phyloP scores from a whole-genome alignment of 192 early-diverging fungal species.

The Globomyces pollinis-pini region DNA sequence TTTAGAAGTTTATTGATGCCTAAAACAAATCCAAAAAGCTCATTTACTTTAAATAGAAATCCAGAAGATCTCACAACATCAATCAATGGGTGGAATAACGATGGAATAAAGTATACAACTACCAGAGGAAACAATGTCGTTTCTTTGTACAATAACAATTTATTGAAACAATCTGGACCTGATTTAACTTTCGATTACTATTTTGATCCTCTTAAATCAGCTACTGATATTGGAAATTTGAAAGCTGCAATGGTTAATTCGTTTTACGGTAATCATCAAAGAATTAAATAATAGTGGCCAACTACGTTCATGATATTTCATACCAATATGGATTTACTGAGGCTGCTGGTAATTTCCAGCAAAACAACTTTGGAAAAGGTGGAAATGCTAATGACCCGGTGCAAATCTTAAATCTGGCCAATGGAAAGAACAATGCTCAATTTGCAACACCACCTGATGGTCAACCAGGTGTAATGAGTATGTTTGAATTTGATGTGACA shows the following conservation, averaged over 20 bases:
- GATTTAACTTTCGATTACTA: constrained; percentile 25
- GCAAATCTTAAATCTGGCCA: constrained; percentile 47
- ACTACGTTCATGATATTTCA: constrained; percentile 54
- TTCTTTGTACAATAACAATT: constrained; percentile 20
- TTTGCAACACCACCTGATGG: constrained; percentile 57
- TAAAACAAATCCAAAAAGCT: no score
- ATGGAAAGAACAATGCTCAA: constrained; percentile 43
- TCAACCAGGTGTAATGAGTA: constrained; percentile 37
- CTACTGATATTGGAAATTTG: constrained; percentile 8
- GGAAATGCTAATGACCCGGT: constrained; percentile 33
- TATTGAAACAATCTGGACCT: neutral
- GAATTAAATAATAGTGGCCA: constrained; percentile 29
- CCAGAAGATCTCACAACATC: constrained; percentile 12
- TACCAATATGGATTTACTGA: constrained; percentile 49
- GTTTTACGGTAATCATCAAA: constrained; percentile 18
- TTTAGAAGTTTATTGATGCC: no score
- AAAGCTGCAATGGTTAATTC: constrained; percentile 21
- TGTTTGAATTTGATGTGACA: constrained; percentile 40
- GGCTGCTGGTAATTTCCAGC: constrained; percentile 69
- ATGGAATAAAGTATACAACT: constrained; percentile 7
- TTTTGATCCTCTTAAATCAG: constrained; percentile 5
- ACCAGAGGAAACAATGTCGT: constrained; percentile 48
- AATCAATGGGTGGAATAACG: constrained; percentile 13
- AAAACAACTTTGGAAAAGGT: constrained; percentile 21
- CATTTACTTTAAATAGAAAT: no score